Conservation (phyloP, 2,329 filamentous ascomycete genomes). For the Aspergillus brasiliensis region DNA sequence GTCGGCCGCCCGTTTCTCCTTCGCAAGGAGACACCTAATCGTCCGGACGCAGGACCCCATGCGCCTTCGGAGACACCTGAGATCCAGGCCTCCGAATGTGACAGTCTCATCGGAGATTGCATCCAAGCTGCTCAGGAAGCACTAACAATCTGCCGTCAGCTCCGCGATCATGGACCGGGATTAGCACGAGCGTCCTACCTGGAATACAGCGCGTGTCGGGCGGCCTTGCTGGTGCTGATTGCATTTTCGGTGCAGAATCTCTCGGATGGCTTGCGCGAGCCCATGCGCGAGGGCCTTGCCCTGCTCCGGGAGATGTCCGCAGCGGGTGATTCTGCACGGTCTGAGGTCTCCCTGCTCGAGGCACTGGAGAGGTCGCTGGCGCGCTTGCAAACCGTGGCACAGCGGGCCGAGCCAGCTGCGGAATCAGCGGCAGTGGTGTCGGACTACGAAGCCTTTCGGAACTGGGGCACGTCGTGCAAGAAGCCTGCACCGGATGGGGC, state of each 20-base stretch:
- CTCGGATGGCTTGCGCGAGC: slow-evolving; percentile 24
- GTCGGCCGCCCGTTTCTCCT: slow-evolving; percentile 54
- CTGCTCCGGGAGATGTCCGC: slow-evolving; percentile 37
- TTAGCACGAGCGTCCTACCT: slow-evolving; percentile 38
- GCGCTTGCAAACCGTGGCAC: slow-evolving; percentile 15
- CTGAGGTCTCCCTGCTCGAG: slow-evolving; percentile 35
- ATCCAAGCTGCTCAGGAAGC: slow-evolving; percentile 30
- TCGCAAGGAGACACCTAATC: background rate
- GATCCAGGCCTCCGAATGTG: background rate
- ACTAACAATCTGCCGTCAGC: slow-evolving; percentile 26
- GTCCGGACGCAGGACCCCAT: background rate
- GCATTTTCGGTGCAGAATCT: slow-evolving; percentile 33
- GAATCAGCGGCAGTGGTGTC: background rate
- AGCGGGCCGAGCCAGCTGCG: background rate
- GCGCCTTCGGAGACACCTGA: background rate
- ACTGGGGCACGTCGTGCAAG: slow-evolving; percentile 21
- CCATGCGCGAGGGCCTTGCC: slow-evolving; percentile 28
- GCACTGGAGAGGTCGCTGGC: slow-evolving; percentile 30
- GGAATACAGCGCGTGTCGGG: slow-evolving; percentile 41
- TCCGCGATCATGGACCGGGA: slow-evolving; percentile 27
- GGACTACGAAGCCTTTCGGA: slow-evolving; percentile 22
- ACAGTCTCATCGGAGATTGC: slow-evolving; percentile 28
- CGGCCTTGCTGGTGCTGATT: slow-evolving; percentile 37
- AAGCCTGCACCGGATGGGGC: background rate
- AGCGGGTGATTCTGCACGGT: slow-evolving; percentile 33